These are phyloP conservation scores for Coemansia sp. DNA, from an alignment of 192 early-diverging fungal species.

Conservation along the genomic window DNA sequence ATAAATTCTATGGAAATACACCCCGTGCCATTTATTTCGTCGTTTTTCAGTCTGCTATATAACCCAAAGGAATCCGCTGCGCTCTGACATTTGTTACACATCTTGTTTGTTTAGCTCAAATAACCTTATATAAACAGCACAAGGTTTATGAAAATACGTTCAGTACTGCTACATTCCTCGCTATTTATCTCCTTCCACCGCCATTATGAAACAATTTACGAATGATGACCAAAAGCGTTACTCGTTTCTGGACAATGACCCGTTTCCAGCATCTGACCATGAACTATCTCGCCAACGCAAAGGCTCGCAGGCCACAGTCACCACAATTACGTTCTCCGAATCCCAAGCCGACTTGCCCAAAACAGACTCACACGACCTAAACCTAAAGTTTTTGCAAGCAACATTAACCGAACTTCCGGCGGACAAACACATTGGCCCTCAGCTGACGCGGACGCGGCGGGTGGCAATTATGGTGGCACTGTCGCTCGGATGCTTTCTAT, in stretches of 20 bases:
- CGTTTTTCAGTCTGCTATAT: no score
- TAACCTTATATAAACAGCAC: neutral
- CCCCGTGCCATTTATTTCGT: no score
- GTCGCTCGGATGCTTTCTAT: conserved; percentile 56
- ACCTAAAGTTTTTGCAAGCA: conserved; percentile 21
- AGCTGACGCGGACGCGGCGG: conserved; percentile 16
- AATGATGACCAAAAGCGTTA: neutral
- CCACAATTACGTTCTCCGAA: conserved; percentile 5
- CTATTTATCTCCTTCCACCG: conserved; percentile 1
- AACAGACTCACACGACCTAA: neutral
- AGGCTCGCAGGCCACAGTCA: conserved; percentile 6
- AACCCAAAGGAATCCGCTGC: no score
- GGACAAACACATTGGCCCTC: neutral
- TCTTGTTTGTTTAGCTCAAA: no score
- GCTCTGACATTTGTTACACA: no score
- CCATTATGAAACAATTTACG: conserved; percentile 4
- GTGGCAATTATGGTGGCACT: conserved; percentile 29
- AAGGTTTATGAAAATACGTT: neutral
- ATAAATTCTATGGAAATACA: no score
- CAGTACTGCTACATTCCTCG: neutral
- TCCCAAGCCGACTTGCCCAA: neutral
- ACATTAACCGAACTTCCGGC: conserved; percentile 19
- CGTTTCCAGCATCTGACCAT: neutral
- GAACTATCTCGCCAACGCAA: neutral
- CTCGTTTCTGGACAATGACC: conserved; percentile 20